Evolutionary conservation across 1,284 basidiomycete genomes (phyloP).

Genomic region (Albatrellus sp.): DNA sequence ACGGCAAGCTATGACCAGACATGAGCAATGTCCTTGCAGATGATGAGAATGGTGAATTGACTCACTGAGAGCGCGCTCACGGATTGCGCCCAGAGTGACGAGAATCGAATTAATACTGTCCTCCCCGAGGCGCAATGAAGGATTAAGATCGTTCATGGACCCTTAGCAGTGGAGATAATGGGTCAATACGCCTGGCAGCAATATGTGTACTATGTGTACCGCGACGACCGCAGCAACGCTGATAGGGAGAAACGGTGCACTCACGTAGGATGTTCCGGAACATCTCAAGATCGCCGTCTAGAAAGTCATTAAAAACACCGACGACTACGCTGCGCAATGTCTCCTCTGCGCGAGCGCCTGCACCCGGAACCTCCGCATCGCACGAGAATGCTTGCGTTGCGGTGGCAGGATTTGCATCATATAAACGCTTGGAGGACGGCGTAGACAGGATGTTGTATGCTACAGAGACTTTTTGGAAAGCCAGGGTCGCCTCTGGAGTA

Average conservation of each 20-base stretch:
- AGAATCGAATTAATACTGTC: conserved; percentile 61
- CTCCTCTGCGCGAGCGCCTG: conserved; percentile 53
- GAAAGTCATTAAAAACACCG: conserved; percentile 68
- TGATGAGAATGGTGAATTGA: conserved; percentile 4
- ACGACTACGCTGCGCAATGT: conserved; percentile 66
- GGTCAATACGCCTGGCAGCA: conserved; percentile 30
- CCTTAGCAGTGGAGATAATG: too few relatives aligned
- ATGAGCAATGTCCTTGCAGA: conserved; percentile 1
- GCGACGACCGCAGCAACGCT: too few relatives aligned
- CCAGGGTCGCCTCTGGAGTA: conserved; percentile 64
- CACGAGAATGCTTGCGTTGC: conserved; percentile 21
- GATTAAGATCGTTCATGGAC: conserved; percentile 60
- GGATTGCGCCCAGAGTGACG: conserved; percentile 45
- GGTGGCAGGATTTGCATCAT: conserved; percentile 43
- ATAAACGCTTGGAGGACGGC: conserved; percentile 53
- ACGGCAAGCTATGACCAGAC: conserved; percentile 46
- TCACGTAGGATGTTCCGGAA: conserved; percentile 61
- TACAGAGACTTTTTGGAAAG: conserved; percentile 77
- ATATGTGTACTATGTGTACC: neutral
- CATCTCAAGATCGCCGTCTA: conserved; percentile 76
- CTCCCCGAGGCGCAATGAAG: conserved; percentile 55
- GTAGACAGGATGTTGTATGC: conserved; percentile 74
- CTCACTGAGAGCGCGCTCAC: conserved; percentile 57
- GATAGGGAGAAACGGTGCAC: conserved; percentile 15
- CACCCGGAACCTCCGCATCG: conserved; percentile 17